Evolutionary conservation across 441 rosid genomes (phyloP).

Genomic region (Eruca vesicaria): DNA sequence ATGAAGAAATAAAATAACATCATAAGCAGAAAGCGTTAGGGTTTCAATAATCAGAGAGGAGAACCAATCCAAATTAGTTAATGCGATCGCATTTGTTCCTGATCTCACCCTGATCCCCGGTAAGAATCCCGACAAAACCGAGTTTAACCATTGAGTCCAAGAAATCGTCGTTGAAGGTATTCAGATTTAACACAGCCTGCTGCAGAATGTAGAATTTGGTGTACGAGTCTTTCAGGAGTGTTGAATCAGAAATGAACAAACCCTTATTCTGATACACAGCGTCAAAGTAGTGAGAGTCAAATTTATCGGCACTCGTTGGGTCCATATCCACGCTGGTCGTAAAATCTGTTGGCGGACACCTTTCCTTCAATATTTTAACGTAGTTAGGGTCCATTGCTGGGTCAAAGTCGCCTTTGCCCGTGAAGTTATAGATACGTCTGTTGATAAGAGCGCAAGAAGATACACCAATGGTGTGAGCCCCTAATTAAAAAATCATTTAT

Average conservation of each 20-base stretch:
- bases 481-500: slow-evolving; percentile 22
- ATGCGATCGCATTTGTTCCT: slow-evolving; percentile 44
- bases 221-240: slow-evolving; percentile 43
- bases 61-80: slow-evolving; percentile 23
- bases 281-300: slow-evolving; percentile 49
- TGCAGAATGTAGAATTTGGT: slow-evolving; percentile 41
- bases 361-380: slow-evolving; percentile 37
- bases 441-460: slow-evolving; percentile 31
- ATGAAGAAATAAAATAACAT: not conserved
- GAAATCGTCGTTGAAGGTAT: slow-evolving; percentile 41
- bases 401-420: slow-evolving; percentile 52
- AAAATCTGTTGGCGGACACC: slow-evolving; percentile 41
- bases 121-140: slow-evolving; percentile 44
- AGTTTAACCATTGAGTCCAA: slow-evolving; percentile 28
- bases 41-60: not conserved
- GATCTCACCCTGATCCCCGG: slow-evolving; percentile 45
- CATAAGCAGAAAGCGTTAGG: not conserved
- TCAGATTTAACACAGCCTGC: slow-evolving; percentile 29
- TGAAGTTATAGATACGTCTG: slow-evolving; percentile 51
- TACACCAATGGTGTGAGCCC: slow-evolving; percentile 63
- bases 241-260: slow-evolving; percentile 54
- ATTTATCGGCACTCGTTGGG: slow-evolving; percentile 51
- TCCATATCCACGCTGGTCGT: slow-evolving; percentile 47
- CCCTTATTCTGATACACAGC: slow-evolving; percentile 49
- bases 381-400: slow-evolving; percentile 52